These are phyloP conservation scores for Orbilia blumenaviensis DNA, from an alignment of 2,329 filamentous ascomycete species.

Conservation along the genomic window DNA sequence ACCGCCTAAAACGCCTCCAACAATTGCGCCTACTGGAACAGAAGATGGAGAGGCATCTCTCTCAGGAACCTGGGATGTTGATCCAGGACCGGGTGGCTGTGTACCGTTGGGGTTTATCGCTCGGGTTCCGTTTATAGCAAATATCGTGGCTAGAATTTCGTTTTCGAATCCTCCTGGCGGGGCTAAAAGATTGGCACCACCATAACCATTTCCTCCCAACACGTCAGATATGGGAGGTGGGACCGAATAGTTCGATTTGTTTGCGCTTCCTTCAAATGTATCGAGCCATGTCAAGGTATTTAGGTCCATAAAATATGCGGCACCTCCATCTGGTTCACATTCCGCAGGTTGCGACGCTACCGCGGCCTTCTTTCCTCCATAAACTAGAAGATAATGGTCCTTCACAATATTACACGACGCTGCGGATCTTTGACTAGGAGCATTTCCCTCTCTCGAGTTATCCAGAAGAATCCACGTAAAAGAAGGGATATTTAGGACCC, in stretches of 20 bases:
- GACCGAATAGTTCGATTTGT: not conserved
- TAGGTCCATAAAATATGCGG: constrained; percentile 8
- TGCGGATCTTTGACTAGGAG: not conserved
- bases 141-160: not conserved
- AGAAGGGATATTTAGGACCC: constrained; percentile 22
- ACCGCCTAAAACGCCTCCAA: not conserved
- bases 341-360: not conserved
- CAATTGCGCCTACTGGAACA: not conserved
- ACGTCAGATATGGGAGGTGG: not conserved
- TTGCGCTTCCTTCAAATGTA: not conserved
- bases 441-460: not conserved
- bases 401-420: constrained; percentile 7
- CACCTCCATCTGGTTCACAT: not conserved
- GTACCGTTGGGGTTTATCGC: not conserved
- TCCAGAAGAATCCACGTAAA: constrained; percentile 8
- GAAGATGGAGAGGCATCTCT: not conserved
- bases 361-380: constrained; percentile 2
- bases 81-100: not conserved
- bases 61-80: not conserved
- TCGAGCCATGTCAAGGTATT: constrained; percentile 10
- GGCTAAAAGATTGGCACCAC: not conserved
- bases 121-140: not conserved
- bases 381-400: not conserved
- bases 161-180: not conserved
- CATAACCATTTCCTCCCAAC: not conserved